Percentiles rank a stretch among this genome's conserved stretches.
Conservation (phyloP, 2,329 filamentous ascomycete genomes). For the Amphichorda felina region DNA sequence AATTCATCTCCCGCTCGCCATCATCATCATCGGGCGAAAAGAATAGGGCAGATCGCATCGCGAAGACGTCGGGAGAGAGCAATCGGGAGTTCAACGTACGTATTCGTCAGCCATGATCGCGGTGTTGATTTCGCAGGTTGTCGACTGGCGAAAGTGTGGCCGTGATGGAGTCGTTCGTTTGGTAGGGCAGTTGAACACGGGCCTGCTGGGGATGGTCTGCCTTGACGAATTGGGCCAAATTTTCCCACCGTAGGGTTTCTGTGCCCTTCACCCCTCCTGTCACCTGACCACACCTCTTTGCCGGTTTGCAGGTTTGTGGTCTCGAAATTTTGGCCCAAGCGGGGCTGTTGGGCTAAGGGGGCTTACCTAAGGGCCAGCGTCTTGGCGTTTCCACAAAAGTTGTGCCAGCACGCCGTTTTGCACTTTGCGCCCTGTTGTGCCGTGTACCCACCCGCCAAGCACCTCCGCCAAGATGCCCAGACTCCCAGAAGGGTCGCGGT, state of each 20-base stretch:
- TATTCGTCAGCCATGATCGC: slow-evolving; percentile 83
- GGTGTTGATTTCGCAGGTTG: slow-evolving; percentile 21
- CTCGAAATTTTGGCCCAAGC: background rate
- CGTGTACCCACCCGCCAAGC: too few relatives aligned
- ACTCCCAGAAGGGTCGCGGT: too few relatives aligned
- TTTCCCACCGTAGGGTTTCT: slow-evolving; percentile 26
- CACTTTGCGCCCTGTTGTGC: too few relatives aligned
- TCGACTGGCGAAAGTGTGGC: slow-evolving; percentile 10
- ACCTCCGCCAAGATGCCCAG: too few relatives aligned
- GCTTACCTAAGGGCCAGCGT: too few relatives aligned
- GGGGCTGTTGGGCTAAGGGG: too few relatives aligned
- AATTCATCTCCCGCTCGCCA: background rate
- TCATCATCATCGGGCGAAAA: background rate
- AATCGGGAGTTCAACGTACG: slow-evolving; percentile 45
- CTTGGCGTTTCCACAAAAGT: too few relatives aligned
- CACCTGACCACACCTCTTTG: slow-evolving; percentile 14
- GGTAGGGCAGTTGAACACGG: background rate
- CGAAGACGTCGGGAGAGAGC: slow-evolving; percentile 1
- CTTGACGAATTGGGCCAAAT: slow-evolving; percentile 16
- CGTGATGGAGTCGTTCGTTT: slow-evolving; percentile 20
- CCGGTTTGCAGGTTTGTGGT: background rate
- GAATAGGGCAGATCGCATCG: background rate
- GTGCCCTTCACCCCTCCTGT: slow-evolving; percentile 23
- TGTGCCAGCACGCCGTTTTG: too few relatives aligned
- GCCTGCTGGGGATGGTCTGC: slow-evolving; percentile 11